Conservation (phyloP, 805 yeast species). For the Saccharomycopsis fibuligera region DNA sequence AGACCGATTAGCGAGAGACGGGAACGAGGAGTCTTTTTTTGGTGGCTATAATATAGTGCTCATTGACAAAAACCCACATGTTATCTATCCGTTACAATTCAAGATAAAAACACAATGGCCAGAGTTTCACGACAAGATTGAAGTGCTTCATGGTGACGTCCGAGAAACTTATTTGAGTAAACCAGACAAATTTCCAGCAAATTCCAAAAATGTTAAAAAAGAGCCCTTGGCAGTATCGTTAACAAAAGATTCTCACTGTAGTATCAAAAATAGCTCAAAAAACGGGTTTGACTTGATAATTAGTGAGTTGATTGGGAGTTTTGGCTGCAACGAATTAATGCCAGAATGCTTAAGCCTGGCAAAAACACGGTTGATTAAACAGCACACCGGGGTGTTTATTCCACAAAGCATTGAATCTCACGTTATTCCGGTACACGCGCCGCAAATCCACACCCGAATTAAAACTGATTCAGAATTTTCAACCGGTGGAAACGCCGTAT, state of each 20-base stretch:
- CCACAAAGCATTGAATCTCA: conserved; percentile 55
- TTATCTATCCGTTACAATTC: neutral
- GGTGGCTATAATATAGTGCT: no score
- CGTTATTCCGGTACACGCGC: conserved; percentile 63
- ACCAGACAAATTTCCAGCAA: neutral
- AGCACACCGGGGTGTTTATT: conserved; percentile 32
- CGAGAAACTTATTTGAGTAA: conserved; percentile 48
- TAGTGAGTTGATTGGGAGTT: conserved; percentile 82
- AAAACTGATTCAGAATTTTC: no score
- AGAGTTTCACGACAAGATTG: conserved; percentile 30
- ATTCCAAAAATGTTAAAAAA: no score
- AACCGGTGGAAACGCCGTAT: no score
- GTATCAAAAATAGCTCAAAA: no score
- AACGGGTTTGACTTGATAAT: conserved; percentile 48
- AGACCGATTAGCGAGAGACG: no score
- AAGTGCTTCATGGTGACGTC: conserved; percentile 52
- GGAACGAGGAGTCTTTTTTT: no score
- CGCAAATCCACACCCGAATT: no score
- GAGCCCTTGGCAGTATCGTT: neutral
- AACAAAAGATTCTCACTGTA: neutral
- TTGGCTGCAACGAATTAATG: conserved; percentile 85
- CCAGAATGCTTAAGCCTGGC: conserved; percentile 67
- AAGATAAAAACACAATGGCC: neutral
- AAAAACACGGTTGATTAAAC: neutral
- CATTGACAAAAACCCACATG: neutral